Base-by-base conservation (phyloP, 1,139 yeast species). In the Pichia norvegensis region DNA sequence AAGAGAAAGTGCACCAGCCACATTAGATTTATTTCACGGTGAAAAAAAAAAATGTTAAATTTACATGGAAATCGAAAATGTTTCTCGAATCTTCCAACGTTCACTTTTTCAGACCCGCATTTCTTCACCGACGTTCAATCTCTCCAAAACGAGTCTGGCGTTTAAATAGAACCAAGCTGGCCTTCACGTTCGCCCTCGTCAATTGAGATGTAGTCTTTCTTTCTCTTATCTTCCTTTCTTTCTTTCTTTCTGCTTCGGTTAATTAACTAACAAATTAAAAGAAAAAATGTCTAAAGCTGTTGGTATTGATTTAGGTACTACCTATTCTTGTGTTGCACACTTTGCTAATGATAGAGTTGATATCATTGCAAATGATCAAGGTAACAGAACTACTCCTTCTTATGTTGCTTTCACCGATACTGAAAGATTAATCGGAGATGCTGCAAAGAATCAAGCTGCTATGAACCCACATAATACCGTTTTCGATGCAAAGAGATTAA, bases 251-350 rank as follows among this genome's bases (percentile, higher is more conserved):
- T 21, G 17, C 17, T 19, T 16, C 33, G 13, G 23, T 22, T 19
- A 25, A 29, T 17, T 29, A 40, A 43, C 23, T 33, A 36, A 43
- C 21, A 42, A 16, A 46, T 20, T 37, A 10, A 20, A 35, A 41
- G 33, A 39, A 47, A 78, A 68, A 67, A 81, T 81, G 88, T 85
- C 87, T 76, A 95, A 87, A 80, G 97, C 97, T 76, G 86, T 88
- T 76, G 97, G 97, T 75, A 88, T 88, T 85, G 95, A 86, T 82
- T 82, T 85, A 76, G 96, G 96, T 80, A 87, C 96, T 65, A 85
- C 95, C 59, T 85, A 87, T 82, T 87, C 95, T 55, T 87, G 96
- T 82, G 96, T 87, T 60, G 96, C 96, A 64, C 85, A 86, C 74
- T 85, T 76, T 74, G 87, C 57, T 20, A 53, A 53, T 43, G 83